These are phyloP conservation scores for Vigna hirtella DNA, from an alignment of 306 rosid genomes.

Conservation along the genomic window DNA sequence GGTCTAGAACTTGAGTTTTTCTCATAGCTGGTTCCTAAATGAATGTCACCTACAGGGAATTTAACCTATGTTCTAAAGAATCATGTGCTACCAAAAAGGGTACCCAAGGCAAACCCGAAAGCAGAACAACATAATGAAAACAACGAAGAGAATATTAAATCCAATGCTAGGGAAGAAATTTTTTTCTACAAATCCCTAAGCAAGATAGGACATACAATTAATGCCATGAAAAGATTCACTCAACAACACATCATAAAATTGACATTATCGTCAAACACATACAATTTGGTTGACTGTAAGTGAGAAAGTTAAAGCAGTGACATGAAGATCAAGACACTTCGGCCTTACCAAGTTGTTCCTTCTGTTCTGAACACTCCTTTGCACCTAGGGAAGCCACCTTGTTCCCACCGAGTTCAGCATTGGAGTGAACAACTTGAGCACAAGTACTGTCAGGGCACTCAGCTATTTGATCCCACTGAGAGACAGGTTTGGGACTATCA, in stretches of 20 bases:
- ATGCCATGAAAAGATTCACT: slow-evolving; percentile 29
- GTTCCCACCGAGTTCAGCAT: slow-evolving; percentile 59
- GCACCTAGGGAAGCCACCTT: slow-evolving; percentile 50
- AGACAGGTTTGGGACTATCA: slow-evolving; percentile 72
- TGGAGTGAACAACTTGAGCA: slow-evolving; percentile 82
- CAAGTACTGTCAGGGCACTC: slow-evolving; percentile 84
- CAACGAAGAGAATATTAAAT: slow-evolving; percentile 10
- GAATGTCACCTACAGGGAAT: not conserved
- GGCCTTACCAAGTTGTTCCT: slow-evolving; percentile 64
- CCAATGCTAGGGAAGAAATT: slow-evolving; percentile 29
- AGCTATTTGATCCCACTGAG: slow-evolving; percentile 60
- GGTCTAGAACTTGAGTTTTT: not conserved
- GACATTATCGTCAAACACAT: not conserved
- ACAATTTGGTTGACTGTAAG: not conserved
- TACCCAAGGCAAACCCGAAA: slow-evolving; percentile 32
- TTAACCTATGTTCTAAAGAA: not conserved
- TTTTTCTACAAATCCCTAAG: not conserved
- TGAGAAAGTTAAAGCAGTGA: slow-evolving; percentile 6
- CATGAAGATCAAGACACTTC: slow-evolving; percentile 34
- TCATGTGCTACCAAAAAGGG: not conserved
- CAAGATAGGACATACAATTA: not conserved
- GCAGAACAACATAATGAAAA: slow-evolving; percentile 22
- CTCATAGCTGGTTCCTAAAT: not conserved
- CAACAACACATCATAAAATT: slow-evolving; percentile 28
- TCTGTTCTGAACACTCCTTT: slow-evolving; percentile 55